A percentile compares a stretch with the other conserved stretches of the same genome.
Evolutionary conservation across 192 early-diverging fungal species (phyloP).

Genomic region (Coemansia sp.): DNA sequence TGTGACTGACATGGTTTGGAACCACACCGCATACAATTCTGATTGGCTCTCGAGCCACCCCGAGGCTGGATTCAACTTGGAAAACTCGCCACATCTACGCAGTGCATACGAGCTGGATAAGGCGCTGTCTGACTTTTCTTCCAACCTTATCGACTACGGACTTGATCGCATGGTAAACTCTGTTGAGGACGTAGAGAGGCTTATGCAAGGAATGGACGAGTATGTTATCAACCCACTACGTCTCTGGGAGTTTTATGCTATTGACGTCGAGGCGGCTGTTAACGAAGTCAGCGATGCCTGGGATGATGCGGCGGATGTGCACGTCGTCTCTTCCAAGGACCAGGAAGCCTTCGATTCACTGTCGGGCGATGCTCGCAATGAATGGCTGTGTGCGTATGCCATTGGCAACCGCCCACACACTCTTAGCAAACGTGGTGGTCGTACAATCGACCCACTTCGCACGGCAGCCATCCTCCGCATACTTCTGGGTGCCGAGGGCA

Average conservation of each 20-base stretch:
- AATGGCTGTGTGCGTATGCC: conserved; percentile 46
- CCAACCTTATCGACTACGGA: conserved; percentile 55
- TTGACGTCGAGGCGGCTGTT: conserved; percentile 61
- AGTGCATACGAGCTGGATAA: conserved; percentile 93
- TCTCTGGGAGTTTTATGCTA: conserved; percentile 89
- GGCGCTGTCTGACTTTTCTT: conserved; percentile 73
- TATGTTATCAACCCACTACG: conserved; percentile 61
- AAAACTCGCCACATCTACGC: conserved; percentile 90
- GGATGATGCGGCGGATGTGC: conserved; percentile 6
- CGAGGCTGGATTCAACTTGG: conserved; percentile 94
- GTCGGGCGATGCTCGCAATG: conserved; percentile 24
- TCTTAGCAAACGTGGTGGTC: conserved; percentile 45
- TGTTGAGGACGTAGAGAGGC: conserved; percentile 63
- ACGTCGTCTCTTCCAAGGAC: conserved; percentile 5
- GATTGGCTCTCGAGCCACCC: conserved; percentile 94
- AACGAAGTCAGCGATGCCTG: conserved; percentile 52
- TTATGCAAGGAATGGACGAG: conserved; percentile 61
- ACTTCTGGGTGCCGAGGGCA: conserved; percentile 18
- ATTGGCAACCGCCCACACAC: conserved; percentile 50
- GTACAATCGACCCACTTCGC: conserved; percentile 32
- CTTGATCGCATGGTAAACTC: conserved; percentile 60
- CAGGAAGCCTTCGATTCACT: conserved; percentile 10
- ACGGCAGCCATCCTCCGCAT: conserved; percentile 34
- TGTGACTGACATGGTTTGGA: conserved; percentile 96
- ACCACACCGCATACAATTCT: conserved; percentile 95